Percentiles rank a stretch among this genome's conserved stretches.
Evolutionary conservation across 176 grass and related monocot genomes (phyloP).

Genomic region (Juncus inflexus): DNA sequence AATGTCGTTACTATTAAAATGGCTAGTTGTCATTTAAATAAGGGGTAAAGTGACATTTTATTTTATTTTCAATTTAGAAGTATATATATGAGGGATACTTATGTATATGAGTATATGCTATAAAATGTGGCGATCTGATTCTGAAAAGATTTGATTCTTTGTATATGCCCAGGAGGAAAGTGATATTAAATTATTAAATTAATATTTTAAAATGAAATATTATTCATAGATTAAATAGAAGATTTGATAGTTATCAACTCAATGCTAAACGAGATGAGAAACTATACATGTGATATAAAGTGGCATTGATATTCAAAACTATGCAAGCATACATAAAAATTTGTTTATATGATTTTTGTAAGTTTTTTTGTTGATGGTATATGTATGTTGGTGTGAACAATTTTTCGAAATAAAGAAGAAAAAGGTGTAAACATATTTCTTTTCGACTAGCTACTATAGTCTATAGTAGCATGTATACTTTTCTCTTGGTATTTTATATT

Average conservation of each 20-base stretch:
- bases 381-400: too few relatives aligned
- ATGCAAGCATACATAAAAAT: too few relatives aligned
- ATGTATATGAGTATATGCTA: not conserved
- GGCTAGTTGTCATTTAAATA: not conserved
- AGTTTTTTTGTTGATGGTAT: too few relatives aligned
- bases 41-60: not conserved
- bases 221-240: not conserved
- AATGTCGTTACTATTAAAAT: constrained; percentile 5
- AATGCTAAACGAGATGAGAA: too few relatives aligned
- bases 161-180: not conserved
- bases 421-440: too few relatives aligned
- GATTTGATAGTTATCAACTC: not conserved
- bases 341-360: too few relatives aligned
- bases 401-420: too few relatives aligned
- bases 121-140: constrained; percentile 16
- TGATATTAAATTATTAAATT: not conserved
- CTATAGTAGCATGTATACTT: too few relatives aligned
- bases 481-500: too few relatives aligned
- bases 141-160: not conserved
- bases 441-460: too few relatives aligned
- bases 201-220: not conserved
- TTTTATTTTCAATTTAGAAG: not conserved
- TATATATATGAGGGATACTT: not conserved
- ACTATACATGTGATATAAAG: too few relatives aligned
- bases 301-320: too few relatives aligned